Percentiles rank a stretch among this genome's conserved stretches.
phyloP scores from a whole-genome alignment of 2,329 filamentous ascomycete genomes.

The Fusarium sterilihyphosum region DNA sequence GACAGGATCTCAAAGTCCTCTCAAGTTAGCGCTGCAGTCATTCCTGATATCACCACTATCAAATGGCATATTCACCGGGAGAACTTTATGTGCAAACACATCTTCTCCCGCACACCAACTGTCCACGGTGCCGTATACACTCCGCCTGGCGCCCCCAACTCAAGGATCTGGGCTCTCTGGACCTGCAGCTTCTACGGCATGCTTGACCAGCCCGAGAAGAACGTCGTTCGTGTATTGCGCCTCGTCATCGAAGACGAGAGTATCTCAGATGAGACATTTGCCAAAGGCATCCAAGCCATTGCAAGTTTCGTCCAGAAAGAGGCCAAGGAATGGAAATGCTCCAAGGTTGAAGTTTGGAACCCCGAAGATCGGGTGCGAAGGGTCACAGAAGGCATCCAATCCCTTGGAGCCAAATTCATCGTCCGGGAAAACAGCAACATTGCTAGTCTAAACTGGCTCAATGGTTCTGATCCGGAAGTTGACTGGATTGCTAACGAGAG shows the following conservation, averaged over 20 bases:
- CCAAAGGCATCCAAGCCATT: slow-evolving; percentile 68
- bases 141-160: slow-evolving; percentile 54
- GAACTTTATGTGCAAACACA: slow-evolving; percentile 75
- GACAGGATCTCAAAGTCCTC: slow-evolving; percentile 55
- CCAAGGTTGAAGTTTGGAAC: slow-evolving; percentile 84
- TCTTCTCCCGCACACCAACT: slow-evolving; percentile 65
- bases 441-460: slow-evolving; percentile 77
- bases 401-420: slow-evolving; percentile 61
- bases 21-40: slow-evolving; percentile 48
- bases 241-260: slow-evolving; percentile 70
- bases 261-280: slow-evolving; percentile 55
- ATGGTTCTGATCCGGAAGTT: slow-evolving; percentile 61
- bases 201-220: slow-evolving; percentile 63
- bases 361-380: slow-evolving; percentile 65
- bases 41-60: slow-evolving; percentile 46
- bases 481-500: slow-evolving; percentile 83
- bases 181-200: slow-evolving; percentile 71
- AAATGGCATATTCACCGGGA: slow-evolving; percentile 78
- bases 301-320: slow-evolving; percentile 74
- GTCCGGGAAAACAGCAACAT: slow-evolving; percentile 74
- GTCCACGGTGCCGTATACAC: slow-evolving; percentile 77
- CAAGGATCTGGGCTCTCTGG: slow-evolving; percentile 80
- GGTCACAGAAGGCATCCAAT: slow-evolving; percentile 56
- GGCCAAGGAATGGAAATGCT: slow-evolving; percentile 76
- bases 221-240: slow-evolving; percentile 75